Evolutionary conservation across 768 basidiomycete species (phyloP).

Genomic region (Russula abietina): DNA sequence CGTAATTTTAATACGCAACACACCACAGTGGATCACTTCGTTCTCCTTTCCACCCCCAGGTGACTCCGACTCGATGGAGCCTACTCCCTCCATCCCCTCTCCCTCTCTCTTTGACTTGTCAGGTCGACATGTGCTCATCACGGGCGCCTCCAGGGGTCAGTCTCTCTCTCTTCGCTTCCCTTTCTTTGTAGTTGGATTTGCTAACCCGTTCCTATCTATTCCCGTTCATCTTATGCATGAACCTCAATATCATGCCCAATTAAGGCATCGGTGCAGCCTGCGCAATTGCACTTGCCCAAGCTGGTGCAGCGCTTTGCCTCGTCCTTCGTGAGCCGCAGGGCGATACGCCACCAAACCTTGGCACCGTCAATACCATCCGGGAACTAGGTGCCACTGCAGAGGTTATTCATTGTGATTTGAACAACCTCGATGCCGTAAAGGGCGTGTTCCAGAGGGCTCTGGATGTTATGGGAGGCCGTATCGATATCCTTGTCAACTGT

Average conservation of each 20-base stretch:
- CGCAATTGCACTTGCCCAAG: constrained; percentile 49
- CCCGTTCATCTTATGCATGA: neutral
- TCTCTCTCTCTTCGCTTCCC: constrained; percentile 18
- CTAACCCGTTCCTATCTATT: constrained; percentile 10
- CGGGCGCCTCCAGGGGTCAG: constrained; percentile 72
- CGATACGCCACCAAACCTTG: constrained; percentile 32
- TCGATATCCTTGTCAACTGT: constrained; percentile 67
- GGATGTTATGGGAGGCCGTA: constrained; percentile 42
- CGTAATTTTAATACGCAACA: neutral
- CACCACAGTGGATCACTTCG: neutral
- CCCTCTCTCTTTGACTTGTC: constrained; percentile 60
- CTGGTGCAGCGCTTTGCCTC: constrained; percentile 46
- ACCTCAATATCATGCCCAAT: constrained; percentile 2
- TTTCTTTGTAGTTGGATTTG: neutral
- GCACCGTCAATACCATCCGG: constrained; percentile 36
- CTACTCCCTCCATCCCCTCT: constrained; percentile 44
- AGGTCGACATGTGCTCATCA: constrained; percentile 67
- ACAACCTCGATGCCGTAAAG: constrained; percentile 44
- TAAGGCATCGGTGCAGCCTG: constrained; percentile 52
- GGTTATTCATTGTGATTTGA: constrained; percentile 53
- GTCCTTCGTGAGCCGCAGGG: constrained; percentile 41
- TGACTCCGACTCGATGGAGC: constrained; percentile 42
- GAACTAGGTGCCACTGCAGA: constrained; percentile 34
- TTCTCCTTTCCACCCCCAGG: neutral
- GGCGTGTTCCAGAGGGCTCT: constrained; percentile 45